phyloP scores from a whole-genome alignment of 495 filamentous ascomycete species.

The Neurospora tetrasperma region DNA sequence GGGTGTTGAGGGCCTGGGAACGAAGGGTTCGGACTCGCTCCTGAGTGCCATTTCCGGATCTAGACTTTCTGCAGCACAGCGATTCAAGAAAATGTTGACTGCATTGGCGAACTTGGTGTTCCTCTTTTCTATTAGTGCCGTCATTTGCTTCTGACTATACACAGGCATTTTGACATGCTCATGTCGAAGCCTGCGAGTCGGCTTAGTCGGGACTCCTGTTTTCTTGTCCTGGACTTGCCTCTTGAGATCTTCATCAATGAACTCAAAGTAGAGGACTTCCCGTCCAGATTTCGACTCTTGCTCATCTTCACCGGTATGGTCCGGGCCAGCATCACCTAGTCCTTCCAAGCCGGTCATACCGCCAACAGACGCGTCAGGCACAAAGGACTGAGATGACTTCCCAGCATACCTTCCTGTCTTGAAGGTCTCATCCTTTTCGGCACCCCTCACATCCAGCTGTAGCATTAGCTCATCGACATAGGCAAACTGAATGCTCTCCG shows the following conservation, averaged over 20 bases:
- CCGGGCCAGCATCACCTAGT: constrained; percentile 10
- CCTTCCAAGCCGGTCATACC: constrained; percentile 37
- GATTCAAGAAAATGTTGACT: constrained; percentile 64
- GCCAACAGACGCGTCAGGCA: constrained; percentile 39
- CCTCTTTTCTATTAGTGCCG: constrained; percentile 79
- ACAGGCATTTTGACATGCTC: constrained; percentile 91
- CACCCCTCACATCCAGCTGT: constrained; percentile 65
- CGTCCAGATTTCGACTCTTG: constrained; percentile 30
- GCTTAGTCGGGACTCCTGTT: constrained; percentile 58
- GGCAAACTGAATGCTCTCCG: constrained; percentile 65
- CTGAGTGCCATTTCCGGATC: constrained; percentile 60
- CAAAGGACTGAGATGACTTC: constrained; percentile 26
- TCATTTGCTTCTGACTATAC: constrained; percentile 87
- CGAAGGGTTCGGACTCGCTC: constrained; percentile 39
- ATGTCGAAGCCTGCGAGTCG: constrained; percentile 51
- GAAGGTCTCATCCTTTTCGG: constrained; percentile 43
- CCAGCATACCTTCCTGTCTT: constrained; percentile 32
- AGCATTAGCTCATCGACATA: constrained; percentile 79
- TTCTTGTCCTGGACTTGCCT: constrained; percentile 59
- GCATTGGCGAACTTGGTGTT: constrained; percentile 78
- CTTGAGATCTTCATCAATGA: constrained; percentile 83
- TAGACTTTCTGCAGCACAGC: constrained; percentile 51
- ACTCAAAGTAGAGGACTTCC: constrained; percentile 82
- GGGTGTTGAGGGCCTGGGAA: constrained; percentile 30
- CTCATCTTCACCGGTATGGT: constrained; percentile 3